phyloP scores from a whole-genome alignment of 208 protist species.

The Trichomonas gallinae region DNA sequence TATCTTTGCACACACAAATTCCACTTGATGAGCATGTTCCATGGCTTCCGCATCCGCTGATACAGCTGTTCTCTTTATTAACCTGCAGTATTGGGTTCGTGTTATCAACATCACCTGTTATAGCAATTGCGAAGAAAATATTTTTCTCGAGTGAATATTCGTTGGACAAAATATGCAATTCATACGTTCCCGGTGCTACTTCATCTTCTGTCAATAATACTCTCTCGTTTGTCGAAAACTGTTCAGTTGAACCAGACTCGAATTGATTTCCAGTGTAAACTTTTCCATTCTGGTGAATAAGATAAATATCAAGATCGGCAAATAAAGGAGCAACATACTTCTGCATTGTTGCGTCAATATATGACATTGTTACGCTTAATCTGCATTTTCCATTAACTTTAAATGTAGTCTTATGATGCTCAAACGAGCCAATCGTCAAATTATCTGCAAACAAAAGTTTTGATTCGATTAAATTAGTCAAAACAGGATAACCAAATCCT shows the following conservation, averaged over 20 bases:
- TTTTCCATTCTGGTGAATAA: neutral
- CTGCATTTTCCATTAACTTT: neutral
- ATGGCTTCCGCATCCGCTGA: neutral
- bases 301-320: neutral
- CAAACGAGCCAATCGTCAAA: neutral
- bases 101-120: neutral
- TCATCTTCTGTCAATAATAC: neutral
- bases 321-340: neutral
- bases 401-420: neutral
- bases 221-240: neutral
- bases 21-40: neutral
- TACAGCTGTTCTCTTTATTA: neutral
- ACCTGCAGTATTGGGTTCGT: neutral
- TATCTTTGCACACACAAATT: neutral
- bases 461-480: neutral
- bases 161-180: neutral
- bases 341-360: neutral
- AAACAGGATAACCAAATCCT: neutral
- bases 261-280: neutral
- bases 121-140: neutral
- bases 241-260: neutral
- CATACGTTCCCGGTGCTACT: neutral
- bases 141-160: neutral
- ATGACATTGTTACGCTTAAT: neutral
- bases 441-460: neutral